Evolutionary conservation across 169 alveolate species (phyloP).

Genomic region (Haemoproteus tartakovskyi): DNA sequence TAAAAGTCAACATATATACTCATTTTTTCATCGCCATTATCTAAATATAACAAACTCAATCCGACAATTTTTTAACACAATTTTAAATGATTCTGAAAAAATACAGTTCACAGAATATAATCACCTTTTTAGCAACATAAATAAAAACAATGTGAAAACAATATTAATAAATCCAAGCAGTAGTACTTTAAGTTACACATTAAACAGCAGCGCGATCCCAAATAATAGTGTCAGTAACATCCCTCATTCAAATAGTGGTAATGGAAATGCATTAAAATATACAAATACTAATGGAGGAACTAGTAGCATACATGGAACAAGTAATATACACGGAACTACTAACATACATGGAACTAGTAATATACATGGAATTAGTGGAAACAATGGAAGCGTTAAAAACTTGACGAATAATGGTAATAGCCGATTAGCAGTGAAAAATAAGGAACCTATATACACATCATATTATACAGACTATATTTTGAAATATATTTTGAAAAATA

Average conservation of each 20-base stretch:
- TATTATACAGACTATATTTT: constrained; percentile 44
- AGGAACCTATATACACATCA: constrained; percentile 10
- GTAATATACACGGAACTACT: not conserved
- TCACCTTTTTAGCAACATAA: constrained; percentile 41
- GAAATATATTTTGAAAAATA: constrained; percentile 48
- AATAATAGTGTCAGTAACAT: too few species aligned
- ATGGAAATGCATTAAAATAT: too few species aligned
- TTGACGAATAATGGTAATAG: not conserved
- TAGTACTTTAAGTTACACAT: constrained; percentile 17
- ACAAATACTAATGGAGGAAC: not conserved
- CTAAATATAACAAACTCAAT: constrained; percentile 1
- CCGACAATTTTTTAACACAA: not conserved
- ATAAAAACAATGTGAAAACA: constrained; percentile 28
- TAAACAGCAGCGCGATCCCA: constrained; percentile 2
- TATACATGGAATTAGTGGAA: not conserved
- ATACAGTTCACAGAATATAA: constrained; percentile 5
- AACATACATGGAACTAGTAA: not conserved
- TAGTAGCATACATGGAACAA: not conserved
- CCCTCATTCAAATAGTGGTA: too few species aligned
- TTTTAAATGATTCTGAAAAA: not conserved
- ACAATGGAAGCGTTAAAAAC: not conserved
- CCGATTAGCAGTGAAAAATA: too few species aligned
- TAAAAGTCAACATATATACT: constrained; percentile 6
- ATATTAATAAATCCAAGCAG: constrained; percentile 17
- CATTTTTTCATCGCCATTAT: constrained; percentile 1